Percentiles rank a stretch among this genome's conserved stretches.
Evolutionary conservation across 768 basidiomycete genomes (phyloP).

Genomic region (Chalciporus piperatus): DNA sequence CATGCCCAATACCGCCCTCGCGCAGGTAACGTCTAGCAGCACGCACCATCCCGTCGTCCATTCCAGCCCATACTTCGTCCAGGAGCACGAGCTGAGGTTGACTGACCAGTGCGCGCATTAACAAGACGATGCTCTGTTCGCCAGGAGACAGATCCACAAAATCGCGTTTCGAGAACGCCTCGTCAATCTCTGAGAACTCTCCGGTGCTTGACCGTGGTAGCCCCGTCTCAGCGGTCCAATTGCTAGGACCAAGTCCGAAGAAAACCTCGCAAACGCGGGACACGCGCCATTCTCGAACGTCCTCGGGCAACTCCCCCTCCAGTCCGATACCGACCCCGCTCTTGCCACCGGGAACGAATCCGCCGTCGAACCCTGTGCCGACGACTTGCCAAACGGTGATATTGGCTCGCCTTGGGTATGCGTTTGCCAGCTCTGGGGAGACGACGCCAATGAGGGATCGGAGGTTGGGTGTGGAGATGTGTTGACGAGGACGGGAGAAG

Average conservation of each 20-base stretch:
- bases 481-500: constrained; percentile 59
- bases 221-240: constrained; percentile 37
- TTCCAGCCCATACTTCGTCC: constrained; percentile 93
- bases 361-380: constrained; percentile 87
- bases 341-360: constrained; percentile 55
- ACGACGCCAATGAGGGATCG: constrained; percentile 71
- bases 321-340: constrained; percentile 47
- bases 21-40: constrained; percentile 64
- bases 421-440: constrained; percentile 87
- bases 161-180: constrained; percentile 42
- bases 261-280: constrained; percentile 57
- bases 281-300: constrained; percentile 38
- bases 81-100: constrained; percentile 73
- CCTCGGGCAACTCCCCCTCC: constrained; percentile 34
- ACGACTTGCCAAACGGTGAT: constrained; percentile 78
- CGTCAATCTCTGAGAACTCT: constrained; percentile 19
- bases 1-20: constrained; percentile 42
- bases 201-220: not conserved
- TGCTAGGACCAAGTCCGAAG: constrained; percentile 54
- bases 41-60: constrained; percentile 77
- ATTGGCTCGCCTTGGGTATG: constrained; percentile 73
- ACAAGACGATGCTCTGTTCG: constrained; percentile 77
- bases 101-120: constrained; percentile 83
- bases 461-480: constrained; percentile 66
- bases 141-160: constrained; percentile 70